A percentile compares a stretch with the other conserved stretches of the same genome.
phyloP scores from a whole-genome alignment of 805 yeast species.

The Monosporozyma servazzii region DNA sequence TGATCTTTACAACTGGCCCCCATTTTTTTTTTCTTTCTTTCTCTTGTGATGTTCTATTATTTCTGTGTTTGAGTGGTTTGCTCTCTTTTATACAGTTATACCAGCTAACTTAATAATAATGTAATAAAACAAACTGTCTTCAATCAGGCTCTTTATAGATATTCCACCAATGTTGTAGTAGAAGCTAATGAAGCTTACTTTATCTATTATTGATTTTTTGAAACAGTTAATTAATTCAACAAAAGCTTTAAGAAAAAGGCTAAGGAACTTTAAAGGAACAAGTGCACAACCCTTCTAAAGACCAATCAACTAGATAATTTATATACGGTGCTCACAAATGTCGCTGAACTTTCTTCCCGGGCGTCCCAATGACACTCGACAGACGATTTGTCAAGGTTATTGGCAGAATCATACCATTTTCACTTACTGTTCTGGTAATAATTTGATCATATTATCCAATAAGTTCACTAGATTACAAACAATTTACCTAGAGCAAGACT shows the following conservation, averaged over 20 bases:
- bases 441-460: constrained; percentile 56
- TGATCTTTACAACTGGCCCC: constrained; percentile 89
- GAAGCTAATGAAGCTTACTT: neutral
- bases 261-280: neutral
- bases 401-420: constrained; percentile 62
- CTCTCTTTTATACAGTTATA: too few species aligned
- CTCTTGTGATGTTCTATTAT: neutral
- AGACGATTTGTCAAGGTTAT: constrained; percentile 46
- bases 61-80: too few species aligned
- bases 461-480: constrained; percentile 59
- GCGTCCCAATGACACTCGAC: constrained; percentile 54
- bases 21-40: constrained; percentile 27
- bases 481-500: constrained; percentile 57
- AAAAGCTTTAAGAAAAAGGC: neutral
- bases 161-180: too few species aligned
- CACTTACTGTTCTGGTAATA: constrained; percentile 82
- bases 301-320: neutral
- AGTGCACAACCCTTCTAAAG: neutral
- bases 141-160: too few species aligned
- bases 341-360: constrained; percentile 74
- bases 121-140: too few species aligned
- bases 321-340: constrained; percentile 30
- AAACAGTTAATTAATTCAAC: neutral
- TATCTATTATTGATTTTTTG: neutral
- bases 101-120: too few species aligned